These are phyloP conservation scores for Penicillium paradoxum DNA, from an alignment of 495 filamentous ascomycete species.

Conservation along the genomic window DNA sequence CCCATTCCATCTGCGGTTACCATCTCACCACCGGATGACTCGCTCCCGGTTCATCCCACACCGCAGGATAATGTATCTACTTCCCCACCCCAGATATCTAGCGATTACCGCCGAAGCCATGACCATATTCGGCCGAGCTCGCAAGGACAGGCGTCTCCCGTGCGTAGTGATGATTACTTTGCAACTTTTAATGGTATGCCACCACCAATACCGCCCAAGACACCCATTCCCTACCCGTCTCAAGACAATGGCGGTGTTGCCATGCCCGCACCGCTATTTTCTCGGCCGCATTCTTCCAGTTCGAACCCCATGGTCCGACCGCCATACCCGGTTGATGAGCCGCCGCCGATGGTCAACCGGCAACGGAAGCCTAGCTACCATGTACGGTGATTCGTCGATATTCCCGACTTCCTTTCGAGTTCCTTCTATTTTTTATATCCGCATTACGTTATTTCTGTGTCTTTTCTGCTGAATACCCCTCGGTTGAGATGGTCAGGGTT, in stretches of 20 bases:
- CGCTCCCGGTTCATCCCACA: conserved; percentile 31
- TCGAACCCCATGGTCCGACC: conserved; percentile 37
- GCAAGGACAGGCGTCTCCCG: conserved; percentile 39
- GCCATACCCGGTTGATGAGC: conserved; percentile 82
- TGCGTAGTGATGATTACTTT: conserved; percentile 42
- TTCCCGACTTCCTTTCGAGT: conserved; percentile 3
- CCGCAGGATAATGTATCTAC: conserved; percentile 25
- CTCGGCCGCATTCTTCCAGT: conserved; percentile 10
- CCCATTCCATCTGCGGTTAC: conserved; percentile 25
- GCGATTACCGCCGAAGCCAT: conserved; percentile 34
- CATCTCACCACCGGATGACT: conserved; percentile 27
- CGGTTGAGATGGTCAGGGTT: conserved; percentile 14
- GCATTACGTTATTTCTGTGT: conserved; percentile 13
- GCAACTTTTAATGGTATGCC: conserved; percentile 46
- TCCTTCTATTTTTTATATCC: background rate
- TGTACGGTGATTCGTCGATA: conserved; percentile 38
- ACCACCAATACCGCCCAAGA: conserved; percentile 82
- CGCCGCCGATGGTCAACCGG: conserved; percentile 76
- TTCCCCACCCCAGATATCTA: conserved; percentile 35
- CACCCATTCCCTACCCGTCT: conserved; percentile 59
- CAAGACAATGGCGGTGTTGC: conserved; percentile 28
- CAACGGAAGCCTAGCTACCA: conserved; percentile 79
- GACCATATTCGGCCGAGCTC: conserved; percentile 31
- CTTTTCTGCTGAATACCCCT: conserved; percentile 26
- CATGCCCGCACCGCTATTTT: conserved; percentile 32